Evolutionary conservation across 2,329 filamentous ascomycete species (phyloP).

Genomic region (Penicillium sp.): DNA sequence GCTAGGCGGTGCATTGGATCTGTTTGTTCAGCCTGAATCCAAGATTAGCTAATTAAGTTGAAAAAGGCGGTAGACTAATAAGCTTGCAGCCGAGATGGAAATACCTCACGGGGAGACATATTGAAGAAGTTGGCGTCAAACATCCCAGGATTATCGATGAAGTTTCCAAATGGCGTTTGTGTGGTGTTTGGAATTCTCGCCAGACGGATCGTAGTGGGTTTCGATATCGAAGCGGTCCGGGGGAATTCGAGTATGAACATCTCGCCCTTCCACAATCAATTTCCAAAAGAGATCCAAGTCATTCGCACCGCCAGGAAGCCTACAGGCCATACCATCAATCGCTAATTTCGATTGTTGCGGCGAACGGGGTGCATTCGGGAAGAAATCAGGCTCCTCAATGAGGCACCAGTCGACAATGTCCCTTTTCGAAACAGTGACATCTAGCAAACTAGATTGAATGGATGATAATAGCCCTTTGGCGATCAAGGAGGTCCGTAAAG

Average conservation of each 20-base stretch:
- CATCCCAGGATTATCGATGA: conserved; percentile 70
- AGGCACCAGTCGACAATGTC: neutral
- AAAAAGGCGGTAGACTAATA: neutral
- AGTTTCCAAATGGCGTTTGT: conserved; percentile 43
- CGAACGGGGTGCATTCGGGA: conserved; percentile 1
- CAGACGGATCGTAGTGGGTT: neutral
- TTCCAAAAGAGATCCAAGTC: conserved; percentile 71
- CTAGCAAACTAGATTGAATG: neutral
- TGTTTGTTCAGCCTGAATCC: conserved; percentile 57
- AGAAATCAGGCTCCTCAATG: conserved; percentile 9
- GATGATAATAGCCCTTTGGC: neutral
- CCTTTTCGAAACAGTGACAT: neutral
- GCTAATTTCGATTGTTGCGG: conserved; percentile 50
- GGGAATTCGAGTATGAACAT: conserved; percentile 70
- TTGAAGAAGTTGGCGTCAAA: conserved; percentile 80
- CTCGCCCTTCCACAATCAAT: conserved; percentile 59
- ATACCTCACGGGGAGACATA: conserved; percentile 76
- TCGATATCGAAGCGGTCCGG: conserved; percentile 53
- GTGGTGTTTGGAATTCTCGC: neutral
- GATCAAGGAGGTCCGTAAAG: conserved; percentile 1
- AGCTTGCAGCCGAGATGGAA: neutral
- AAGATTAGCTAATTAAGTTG: neutral
- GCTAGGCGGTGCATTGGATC: conserved; percentile 60
- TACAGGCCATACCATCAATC: conserved; percentile 78
- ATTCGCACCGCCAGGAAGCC: conserved; percentile 71